These are phyloP conservation scores for Aspergillus sp. DNA, from an alignment of 2,329 filamentous ascomycete species.

Conservation along the genomic window DNA sequence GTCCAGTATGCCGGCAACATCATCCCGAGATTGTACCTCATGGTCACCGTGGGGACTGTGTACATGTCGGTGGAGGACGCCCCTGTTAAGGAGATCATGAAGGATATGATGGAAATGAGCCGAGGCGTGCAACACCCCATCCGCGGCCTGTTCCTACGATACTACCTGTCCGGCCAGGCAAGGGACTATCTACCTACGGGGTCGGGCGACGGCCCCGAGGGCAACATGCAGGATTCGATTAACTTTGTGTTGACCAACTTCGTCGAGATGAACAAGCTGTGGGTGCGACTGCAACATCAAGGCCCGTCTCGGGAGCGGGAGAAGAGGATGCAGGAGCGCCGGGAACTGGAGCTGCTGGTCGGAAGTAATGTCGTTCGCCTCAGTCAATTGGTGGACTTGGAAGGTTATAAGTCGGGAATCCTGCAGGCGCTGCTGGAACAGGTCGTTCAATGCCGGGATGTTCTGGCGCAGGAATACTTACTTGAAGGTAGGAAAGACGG, in stretches of 20 bases:
- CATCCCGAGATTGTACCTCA: constrained; percentile 90
- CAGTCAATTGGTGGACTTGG: constrained; percentile 92
- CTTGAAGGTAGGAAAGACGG: constrained; percentile 62
- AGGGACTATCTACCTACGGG: constrained; percentile 82
- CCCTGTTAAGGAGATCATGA: constrained; percentile 99
- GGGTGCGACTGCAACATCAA: constrained; percentile 96
- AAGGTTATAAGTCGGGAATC: constrained; percentile 89
- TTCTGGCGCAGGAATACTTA: constrained; percentile 94
- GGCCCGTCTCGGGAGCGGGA: constrained; percentile 94
- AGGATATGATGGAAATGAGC: constrained; percentile 99
- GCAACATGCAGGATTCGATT: constrained; percentile 94
- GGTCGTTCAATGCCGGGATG: constrained; percentile 95
- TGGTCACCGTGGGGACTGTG: constrained; percentile 98
- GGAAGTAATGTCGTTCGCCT: constrained; percentile 94
- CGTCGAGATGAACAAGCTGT: constrained; percentile 99
- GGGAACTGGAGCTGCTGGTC: constrained; percentile 91
- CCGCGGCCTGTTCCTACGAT: constrained; percentile 89
- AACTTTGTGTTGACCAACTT: constrained; percentile 98
- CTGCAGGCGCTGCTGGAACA: constrained; percentile 88
- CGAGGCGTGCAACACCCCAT: constrained; percentile 96
- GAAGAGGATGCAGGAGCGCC: constrained; percentile 87
- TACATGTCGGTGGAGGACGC: constrained; percentile 99
- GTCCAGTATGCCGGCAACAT: constrained; percentile 99
- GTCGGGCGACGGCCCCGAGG: constrained; percentile 85
- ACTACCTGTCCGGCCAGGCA: constrained; percentile 94